Evolutionary conservation across 2,329 filamentous ascomycete genomes (phyloP), one percentile per base, ranked within the genome.

Genomic region (Pseudomassariella vexata): DNA sequence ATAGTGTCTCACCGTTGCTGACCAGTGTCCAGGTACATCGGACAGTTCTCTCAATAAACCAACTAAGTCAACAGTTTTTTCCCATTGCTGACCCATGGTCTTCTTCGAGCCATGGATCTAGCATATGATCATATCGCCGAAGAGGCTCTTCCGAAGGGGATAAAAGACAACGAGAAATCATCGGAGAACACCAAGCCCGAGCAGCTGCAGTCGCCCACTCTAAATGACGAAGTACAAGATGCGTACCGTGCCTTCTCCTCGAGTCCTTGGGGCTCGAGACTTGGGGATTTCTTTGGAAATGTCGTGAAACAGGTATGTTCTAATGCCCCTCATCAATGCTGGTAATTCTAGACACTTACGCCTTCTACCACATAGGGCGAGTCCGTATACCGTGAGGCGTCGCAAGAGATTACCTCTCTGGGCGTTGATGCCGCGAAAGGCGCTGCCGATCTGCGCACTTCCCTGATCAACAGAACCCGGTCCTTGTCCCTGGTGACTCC

Each of bases 91-190:
- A n/a, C n/a, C n/a, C n/a, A n/a, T n/a, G n/a, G n/a, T n/a, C n/a
- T n/a, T n/a, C n/a, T n/a, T n/a, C n/a, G n/a, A 15, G 50, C 43
- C 44, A 96, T 98, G 92, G 92, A 98, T 75, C 72, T 94, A 53
- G 89, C 89, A 26, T 98, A 96, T 73, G 92, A 98, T 55, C 88
- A 95, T 60, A 94, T 96, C 50, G 81, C 87, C 56, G 87, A 95
- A 65, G 82, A 92, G 57, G 74, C 78, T 31, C 73, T 85, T 40
- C 68, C 75, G 23, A 73, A 77, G 48, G n/a, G n/a, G n/a, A n/a
- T n/a, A n/a, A n/a, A n/a, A n/a, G 68, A 79, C 36, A 53, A 67
- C 38, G 66, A 75, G 40, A 64, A 69, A 42, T 62, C 66, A 39
- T 42, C 44, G 38, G 54, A 66, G 29, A 54, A 63, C 15, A 59